These are phyloP conservation scores for Scenedesmus sp. DNA, from an alignment of 163 green algal species.

Conservation along the genomic window DNA sequence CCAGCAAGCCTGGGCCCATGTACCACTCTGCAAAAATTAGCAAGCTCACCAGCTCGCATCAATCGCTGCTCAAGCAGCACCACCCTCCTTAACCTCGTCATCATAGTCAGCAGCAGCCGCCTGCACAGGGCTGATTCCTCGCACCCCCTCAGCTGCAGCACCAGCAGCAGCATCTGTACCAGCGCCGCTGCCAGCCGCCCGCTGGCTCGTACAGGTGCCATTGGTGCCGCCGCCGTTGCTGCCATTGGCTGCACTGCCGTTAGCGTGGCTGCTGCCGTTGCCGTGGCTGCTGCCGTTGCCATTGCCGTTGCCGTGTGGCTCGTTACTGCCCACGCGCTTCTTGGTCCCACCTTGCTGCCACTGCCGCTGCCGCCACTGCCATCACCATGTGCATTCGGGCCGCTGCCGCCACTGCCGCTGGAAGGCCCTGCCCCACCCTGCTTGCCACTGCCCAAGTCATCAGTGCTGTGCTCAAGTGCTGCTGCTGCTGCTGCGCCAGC, in stretches of 20 bases:
- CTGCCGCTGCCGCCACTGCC: slow-evolving; percentile 37
- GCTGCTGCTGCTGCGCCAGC: slow-evolving; percentile 1
- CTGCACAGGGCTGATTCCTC: neutral
- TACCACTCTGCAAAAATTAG: neutral
- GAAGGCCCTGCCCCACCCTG: slow-evolving; percentile 24
- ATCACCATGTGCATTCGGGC: neutral
- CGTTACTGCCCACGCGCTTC: slow-evolving; percentile 49
- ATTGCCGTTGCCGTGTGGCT: slow-evolving; percentile 9
- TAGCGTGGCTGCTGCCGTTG: neutral
- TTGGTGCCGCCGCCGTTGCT: slow-evolving; percentile 9
- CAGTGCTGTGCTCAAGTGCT: neutral
- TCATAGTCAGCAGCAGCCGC: neutral
- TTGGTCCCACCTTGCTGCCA: slow-evolving; percentile 11
- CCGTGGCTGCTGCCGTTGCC: slow-evolving; percentile 11
- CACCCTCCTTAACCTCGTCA: neutral
- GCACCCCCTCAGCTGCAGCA: neutral
- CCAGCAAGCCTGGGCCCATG: neutral
- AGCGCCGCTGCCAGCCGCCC: neutral
- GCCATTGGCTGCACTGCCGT: neutral
- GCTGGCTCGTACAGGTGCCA: slow-evolving; percentile 30
- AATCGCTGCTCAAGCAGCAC: neutral
- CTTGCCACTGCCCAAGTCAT: slow-evolving; percentile 33
- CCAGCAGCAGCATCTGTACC: neutral
- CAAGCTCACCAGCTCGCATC: neutral
- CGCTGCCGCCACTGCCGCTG: slow-evolving; percentile 43